Evolutionary conservation across 2,329 filamentous ascomycete species (phyloP), one percentile per base, ranked within the genome.

Genomic region (Allantophomopsis lycopodina): DNA sequence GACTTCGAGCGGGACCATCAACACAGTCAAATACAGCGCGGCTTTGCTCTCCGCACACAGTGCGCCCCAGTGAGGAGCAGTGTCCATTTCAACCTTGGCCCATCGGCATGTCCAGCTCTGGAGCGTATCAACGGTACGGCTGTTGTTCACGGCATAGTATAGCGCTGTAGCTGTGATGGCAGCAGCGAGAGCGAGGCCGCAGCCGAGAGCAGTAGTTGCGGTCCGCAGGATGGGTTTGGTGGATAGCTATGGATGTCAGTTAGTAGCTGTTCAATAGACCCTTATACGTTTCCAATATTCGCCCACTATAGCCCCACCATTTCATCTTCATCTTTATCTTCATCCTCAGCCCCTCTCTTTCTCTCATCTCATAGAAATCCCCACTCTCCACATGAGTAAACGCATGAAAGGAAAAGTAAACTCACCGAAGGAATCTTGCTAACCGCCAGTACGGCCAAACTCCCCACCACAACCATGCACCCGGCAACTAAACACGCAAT

Each of bases 91-190:
- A n/a, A 76, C 58, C 16, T 60, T 50, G 7, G 59, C 56, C 74
- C 75, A 79, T 45, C 71, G 71, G 55, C 75, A 79, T 32, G 65
- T 70, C 75, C 75, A 79, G 55, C 70, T 75, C 50, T 76, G 62
- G 10, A 79, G 56, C 6, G 71, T 73, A 51, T 75, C 71, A 42
- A 60, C 58, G 7, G 60, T 62, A 12, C 56, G 57, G 3, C 73
- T 76, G 14, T 63, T 55, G 47, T 76, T 71, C 54, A 72, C 62
- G 40, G 61, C 62, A 50, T 76, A 79, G 54, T 72, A 76, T 55
- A 78, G 65, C 38, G 64, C 58, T 50, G 74, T 68, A 44, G 67
- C 65, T 40, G 76, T 59, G 37, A 76, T 52, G 32, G 69, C 64
- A 11, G 62, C 65, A 36, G 60, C 53, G 38, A 70, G 60, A 43